These are phyloP conservation scores for Eutrema japonicum DNA, from an alignment of 345 rosid species.

Conservation along the genomic window DNA sequence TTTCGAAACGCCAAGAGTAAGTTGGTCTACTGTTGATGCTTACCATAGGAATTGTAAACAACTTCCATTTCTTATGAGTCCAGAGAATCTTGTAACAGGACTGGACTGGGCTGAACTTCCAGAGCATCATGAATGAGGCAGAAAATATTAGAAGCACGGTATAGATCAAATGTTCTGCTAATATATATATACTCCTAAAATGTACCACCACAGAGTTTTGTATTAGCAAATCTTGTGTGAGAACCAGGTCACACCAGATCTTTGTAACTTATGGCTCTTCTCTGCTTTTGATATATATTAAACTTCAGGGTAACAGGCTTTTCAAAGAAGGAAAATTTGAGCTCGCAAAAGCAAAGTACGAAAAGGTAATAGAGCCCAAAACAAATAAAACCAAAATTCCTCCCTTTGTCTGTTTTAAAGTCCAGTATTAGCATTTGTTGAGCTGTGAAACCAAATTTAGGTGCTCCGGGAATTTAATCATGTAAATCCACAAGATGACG, in stretches of 20 bases:
- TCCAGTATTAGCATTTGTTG: conserved; percentile 24
- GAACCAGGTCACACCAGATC: not conserved
- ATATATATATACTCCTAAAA: not conserved
- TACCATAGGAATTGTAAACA: not conserved
- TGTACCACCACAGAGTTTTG: conserved; percentile 19
- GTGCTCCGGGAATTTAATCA: conserved; percentile 97
- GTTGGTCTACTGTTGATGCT: conserved; percentile 11
- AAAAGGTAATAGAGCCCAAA: conserved; percentile 64
- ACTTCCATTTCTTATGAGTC: conserved; percentile 16
- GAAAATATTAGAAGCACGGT: conserved; percentile 86
- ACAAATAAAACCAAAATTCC: not conserved
- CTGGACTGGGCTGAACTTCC: conserved; percentile 94
- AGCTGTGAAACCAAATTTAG: conserved; percentile 45
- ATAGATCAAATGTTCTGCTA: conserved; percentile 32
- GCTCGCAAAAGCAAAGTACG: conserved; percentile 94
- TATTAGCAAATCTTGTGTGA: conserved; percentile 18
- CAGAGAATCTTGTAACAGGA: conserved; percentile 58
- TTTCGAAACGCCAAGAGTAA: conserved; percentile 94
- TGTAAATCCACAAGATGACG: conserved; percentile 95
- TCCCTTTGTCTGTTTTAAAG: not conserved
- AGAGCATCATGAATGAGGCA: conserved; percentile 91
- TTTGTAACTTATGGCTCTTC: conserved; percentile 13
- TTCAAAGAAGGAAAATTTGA: conserved; percentile 95
- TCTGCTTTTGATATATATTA: conserved; percentile 30
- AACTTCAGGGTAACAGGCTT: conserved; percentile 87